A percentile compares a stretch with the other conserved stretches of the same genome.
Evolutionary conservation across 306 rosid genomes (phyloP).

Genomic region (Lagenaria siceraria): DNA sequence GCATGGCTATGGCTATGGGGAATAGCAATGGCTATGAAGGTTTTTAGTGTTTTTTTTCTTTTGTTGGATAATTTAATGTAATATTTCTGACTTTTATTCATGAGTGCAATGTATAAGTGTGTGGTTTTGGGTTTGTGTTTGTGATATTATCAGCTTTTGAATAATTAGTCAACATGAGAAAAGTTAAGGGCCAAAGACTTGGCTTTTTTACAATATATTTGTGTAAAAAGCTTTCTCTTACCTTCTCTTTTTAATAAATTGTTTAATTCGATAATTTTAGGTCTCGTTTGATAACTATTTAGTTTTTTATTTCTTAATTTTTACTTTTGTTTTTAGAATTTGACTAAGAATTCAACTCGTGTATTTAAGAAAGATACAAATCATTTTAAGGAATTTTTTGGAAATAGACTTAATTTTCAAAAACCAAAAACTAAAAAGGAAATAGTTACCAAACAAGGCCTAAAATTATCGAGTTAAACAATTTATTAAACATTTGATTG

Average conservation of each 20-base stretch:
- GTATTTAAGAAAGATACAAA: no score
- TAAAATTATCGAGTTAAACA: neutral
- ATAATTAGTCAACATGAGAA: slow-evolving; percentile 5
- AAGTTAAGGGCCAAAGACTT: neutral
- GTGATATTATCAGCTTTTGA: slow-evolving; percentile 9
- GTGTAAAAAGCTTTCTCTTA: neutral
- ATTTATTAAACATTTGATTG: neutral
- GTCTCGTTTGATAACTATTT: no score
- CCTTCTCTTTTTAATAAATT: neutral
- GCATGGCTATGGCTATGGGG: neutral
- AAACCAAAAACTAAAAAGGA: no score
- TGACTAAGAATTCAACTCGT: no score
- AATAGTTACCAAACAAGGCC: no score
- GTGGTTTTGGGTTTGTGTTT: neutral
- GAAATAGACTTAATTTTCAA: no score
- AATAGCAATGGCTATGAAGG: neutral
- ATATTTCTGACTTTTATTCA: neutral
- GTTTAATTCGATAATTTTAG: neutral
- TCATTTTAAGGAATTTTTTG: no score
- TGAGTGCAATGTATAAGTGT: neutral
- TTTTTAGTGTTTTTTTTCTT: neutral
- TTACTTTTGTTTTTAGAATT: no score
- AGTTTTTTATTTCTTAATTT: no score
- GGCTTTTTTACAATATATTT: neutral
- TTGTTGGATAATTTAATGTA: neutral